Evolutionary conservation across 441 rosid genomes (phyloP).

Genomic region (Eruca vesicaria): DNA sequence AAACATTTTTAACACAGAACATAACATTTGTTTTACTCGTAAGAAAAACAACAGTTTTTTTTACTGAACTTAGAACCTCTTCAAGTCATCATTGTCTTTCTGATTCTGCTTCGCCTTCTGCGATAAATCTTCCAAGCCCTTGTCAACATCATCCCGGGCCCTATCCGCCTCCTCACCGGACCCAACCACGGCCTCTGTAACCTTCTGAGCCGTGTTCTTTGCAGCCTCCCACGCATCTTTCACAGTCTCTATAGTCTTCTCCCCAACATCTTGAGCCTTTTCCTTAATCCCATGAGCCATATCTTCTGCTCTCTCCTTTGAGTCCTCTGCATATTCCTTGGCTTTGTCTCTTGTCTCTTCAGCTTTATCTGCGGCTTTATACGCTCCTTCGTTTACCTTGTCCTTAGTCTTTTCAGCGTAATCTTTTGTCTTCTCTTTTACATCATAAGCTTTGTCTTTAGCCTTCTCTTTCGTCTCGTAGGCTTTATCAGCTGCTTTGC

Average conservation of each 20-base stretch:
- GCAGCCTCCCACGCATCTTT: constrained; percentile 54
- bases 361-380: constrained; percentile 17
- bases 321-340: constrained; percentile 14
- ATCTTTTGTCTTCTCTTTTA: constrained; percentile 5
- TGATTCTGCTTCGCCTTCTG: constrained; percentile 22
- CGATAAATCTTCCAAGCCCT: constrained; percentile 40
- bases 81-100: constrained; percentile 24
- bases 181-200: constrained; percentile 68
- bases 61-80: constrained; percentile 10
- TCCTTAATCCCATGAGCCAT: constrained; percentile 30
- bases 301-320: constrained; percentile 20
- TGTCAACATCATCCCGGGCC: constrained; percentile 34
- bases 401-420: not conserved
- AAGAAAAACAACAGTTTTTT: not conserved
- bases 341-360: not conserved
- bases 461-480: not conserved
- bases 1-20: not conserved
- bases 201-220: constrained; percentile 59
- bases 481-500: constrained; percentile 13
- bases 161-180: constrained; percentile 38
- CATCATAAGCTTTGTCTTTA: constrained; percentile 10
- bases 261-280: constrained; percentile 29
- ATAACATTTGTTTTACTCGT: not conserved
- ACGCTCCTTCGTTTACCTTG: constrained; percentile 16
- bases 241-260: constrained; percentile 53